Evolutionary conservation across 169 alveolate species (phyloP).

Genomic region (Cyclospora cayetanensis): DNA sequence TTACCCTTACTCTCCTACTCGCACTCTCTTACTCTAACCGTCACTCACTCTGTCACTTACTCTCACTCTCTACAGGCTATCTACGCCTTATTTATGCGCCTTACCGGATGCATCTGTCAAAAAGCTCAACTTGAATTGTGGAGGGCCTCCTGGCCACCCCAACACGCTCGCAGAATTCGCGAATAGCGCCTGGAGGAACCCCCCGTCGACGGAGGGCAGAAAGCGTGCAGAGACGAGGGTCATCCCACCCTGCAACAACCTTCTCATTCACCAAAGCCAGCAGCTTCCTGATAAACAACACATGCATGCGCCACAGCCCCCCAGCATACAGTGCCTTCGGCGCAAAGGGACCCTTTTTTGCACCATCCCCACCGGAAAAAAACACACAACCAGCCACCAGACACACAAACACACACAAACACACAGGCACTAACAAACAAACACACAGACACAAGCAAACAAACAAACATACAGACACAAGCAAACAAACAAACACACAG

Average conservation of each 20-base stretch:
- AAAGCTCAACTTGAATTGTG: conserved; percentile 91
- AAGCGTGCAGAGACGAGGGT: conserved; percentile 99
- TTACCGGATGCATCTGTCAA: conserved; percentile 94
- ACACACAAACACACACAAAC: too few relatives aligned
- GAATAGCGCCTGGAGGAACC: conserved; percentile 87
- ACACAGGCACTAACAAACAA: too few relatives aligned
- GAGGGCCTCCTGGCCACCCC: conserved; percentile 97
- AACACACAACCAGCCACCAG: too few relatives aligned
- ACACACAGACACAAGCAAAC: too few relatives aligned
- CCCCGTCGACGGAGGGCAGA: conserved; percentile 98
- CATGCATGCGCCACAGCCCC: background rate
- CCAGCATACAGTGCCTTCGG: background rate
- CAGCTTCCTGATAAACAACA: conserved; percentile 81
- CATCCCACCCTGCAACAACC: conserved; percentile 98
- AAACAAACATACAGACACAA: too few relatives aligned
- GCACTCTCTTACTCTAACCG: too few relatives aligned
- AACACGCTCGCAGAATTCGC: conserved; percentile 90
- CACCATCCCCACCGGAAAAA: too few relatives aligned
- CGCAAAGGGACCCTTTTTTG: background rate
- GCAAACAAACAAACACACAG: too few relatives aligned
- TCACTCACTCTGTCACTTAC: too few relatives aligned
- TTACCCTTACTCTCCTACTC: too few relatives aligned
- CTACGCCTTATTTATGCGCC: too few relatives aligned
- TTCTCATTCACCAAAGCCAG: conserved; percentile 90
- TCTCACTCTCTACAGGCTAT: too few relatives aligned